Conservation (phyloP, 2,329 filamentous ascomycete species). For the Scedosporium dehoogii region DNA sequence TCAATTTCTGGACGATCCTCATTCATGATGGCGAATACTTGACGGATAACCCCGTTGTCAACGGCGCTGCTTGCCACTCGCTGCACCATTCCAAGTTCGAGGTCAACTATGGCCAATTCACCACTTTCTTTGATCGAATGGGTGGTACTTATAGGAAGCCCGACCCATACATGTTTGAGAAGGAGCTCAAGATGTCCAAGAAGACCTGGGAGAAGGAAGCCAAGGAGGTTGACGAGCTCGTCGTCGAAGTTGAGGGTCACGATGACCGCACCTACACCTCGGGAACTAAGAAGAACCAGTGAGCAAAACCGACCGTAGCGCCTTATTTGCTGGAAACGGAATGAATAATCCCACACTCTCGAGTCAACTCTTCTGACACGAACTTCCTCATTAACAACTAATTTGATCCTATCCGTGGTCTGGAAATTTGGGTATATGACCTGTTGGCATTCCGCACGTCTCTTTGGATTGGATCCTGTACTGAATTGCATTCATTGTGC, state of each 20-base stretch:
- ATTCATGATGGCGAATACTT: conserved; percentile 96
- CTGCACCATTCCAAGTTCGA: conserved; percentile 54
- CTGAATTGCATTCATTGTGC: too few species aligned
- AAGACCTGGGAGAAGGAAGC: conserved; percentile 71
- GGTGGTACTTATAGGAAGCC: conserved; percentile 81
- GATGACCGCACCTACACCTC: conserved; percentile 40
- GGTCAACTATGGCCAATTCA: conserved; percentile 87
- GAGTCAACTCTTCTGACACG: too few species aligned
- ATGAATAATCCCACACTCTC: too few species aligned
- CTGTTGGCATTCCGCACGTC: too few species aligned
- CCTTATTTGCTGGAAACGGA: neutral
- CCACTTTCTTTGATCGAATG: conserved; percentile 81
- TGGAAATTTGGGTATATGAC: too few species aligned
- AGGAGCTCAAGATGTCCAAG: conserved; percentile 76
- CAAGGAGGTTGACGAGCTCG: conserved; percentile 64
- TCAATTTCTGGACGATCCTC: conserved; percentile 95
- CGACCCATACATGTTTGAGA: conserved; percentile 74
- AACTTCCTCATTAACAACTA: too few species aligned
- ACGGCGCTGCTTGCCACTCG: conserved; percentile 84
- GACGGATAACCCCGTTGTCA: conserved; percentile 81
- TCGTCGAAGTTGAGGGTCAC: conserved; percentile 58
- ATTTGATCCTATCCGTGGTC: too few species aligned
- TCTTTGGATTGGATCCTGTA: too few species aligned
- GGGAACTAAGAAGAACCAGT: conserved; percentile 36
- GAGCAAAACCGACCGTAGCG: conserved; percentile 5